These are phyloP conservation scores for Stephanodiscus triporus DNA, from an alignment of 108 stramenopile species.

Conservation along the genomic window DNA sequence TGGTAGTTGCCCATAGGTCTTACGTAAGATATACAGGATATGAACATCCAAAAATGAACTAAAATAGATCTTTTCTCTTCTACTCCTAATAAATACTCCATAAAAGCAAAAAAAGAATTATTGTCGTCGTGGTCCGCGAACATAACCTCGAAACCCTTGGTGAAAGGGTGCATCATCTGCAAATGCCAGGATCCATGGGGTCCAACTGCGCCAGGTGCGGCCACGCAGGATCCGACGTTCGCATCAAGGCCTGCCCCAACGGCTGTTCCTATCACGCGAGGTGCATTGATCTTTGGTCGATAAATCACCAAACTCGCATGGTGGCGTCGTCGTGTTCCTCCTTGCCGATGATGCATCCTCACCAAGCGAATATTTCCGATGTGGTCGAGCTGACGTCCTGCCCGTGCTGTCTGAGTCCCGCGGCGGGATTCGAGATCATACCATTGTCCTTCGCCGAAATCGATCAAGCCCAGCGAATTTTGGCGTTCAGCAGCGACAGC, in stretches of 20 bases:
- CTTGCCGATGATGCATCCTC: neutral
- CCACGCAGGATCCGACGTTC: slow-evolving; percentile 13
- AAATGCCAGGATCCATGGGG: too few relatives aligned
- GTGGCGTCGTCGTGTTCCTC: neutral
- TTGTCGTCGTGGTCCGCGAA: too few relatives aligned
- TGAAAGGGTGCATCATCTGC: too few relatives aligned
- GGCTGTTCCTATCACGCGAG: slow-evolving; percentile 35
- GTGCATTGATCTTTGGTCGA: slow-evolving; percentile 25
- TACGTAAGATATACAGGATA: too few relatives aligned
- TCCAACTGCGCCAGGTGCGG: slow-evolving; percentile 19
- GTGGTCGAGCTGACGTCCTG: slow-evolving; percentile 13
- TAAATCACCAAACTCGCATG: neutral
- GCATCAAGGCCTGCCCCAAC: slow-evolving; percentile 22
- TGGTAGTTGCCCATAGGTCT: too few relatives aligned
- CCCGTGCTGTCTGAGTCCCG: slow-evolving; percentile 14
- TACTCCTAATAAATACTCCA: too few relatives aligned
- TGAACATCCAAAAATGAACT: too few relatives aligned
- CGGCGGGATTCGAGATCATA: slow-evolving; percentile 24
- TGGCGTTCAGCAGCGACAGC: neutral
- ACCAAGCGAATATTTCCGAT: too few relatives aligned
- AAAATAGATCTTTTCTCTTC: too few relatives aligned
- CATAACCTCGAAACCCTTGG: too few relatives aligned
- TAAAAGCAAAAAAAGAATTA: too few relatives aligned
- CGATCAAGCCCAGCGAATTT: slow-evolving; percentile 19
- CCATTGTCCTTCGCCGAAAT: slow-evolving; percentile 31